Evolutionary conservation across 805 yeast genomes (phyloP), one percentile per base, ranked within the genome.

Genomic region (Torulaspora delbrueckii): DNA sequence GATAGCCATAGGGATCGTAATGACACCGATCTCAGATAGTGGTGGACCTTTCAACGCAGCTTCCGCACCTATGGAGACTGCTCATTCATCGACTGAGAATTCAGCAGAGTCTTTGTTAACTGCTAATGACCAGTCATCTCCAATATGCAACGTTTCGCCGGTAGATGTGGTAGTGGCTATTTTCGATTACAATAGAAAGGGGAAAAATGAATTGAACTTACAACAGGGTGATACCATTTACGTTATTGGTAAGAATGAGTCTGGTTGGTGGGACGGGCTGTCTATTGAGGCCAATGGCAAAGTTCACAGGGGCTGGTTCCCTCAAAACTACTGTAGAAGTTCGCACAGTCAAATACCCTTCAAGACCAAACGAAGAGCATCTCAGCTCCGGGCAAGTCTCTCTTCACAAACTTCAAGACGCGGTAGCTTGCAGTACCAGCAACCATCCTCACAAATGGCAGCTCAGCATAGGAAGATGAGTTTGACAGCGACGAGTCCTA

Each of bases 191-290:
- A 51, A 13, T 13, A 40, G 42, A 3, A 43, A 49, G 33, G 42
- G 33, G 19, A 50, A 45, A 37, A 51, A 45, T 18, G 51, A 49
- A 12, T 30, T 59, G 40, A 48, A 53, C 2, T 52, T 62, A 14
- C 55, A 54, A 31, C 67, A 75, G n/a, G 91, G 89, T 14, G 95
- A 85, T 52, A 73, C 84, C 3, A 68, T 88, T 1, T 77, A 82
- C 54, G 93, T 88, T 10, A 59, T 86, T n/a, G 61, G 74, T 12
- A 84, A 83, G 49, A 70, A 78, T 12, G 77, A 75, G 32, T 62
- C 79, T 2, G 86, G 88, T 2, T 88, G 96, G 96, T 86, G 95
- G 93, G 96, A 88, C 62, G 96, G 96, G 8, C 72, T 83, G 13
- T 53, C 70, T 1, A 35, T 55, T 4, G 53, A 55, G 30, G 40